Percentiles rank a stretch among this genome's conserved stretches.
These are phyloP conservation scores for Kwoniella heveanensis DNA, from an alignment of 768 basidiomycete species.

Conservation along the genomic window DNA sequence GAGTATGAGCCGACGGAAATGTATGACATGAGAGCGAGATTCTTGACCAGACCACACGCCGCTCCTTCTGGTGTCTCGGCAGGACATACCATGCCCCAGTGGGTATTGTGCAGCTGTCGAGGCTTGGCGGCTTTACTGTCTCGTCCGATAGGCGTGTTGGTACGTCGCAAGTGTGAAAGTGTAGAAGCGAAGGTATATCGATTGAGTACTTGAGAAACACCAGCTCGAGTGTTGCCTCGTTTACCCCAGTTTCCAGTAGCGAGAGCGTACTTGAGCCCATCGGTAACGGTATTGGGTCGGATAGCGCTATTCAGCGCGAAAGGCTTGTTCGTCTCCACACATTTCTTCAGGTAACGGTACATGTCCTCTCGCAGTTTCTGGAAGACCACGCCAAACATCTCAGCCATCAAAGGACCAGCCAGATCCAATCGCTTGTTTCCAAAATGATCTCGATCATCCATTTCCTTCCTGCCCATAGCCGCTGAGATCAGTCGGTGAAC, in stretches of 20 bases:
- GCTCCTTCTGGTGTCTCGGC: slow-evolving; percentile 99
- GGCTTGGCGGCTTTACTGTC: slow-evolving; percentile 99
- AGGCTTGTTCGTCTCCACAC: slow-evolving; percentile 92
- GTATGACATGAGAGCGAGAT: slow-evolving; percentile 93
- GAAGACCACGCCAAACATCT: slow-evolving; percentile 96
- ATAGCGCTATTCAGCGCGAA: slow-evolving; percentile 90
- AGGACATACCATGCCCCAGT: slow-evolving; percentile 99
- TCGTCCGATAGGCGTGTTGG: slow-evolving; percentile 95
- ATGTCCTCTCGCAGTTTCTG: slow-evolving; percentile 95
- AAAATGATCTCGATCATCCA: slow-evolving; percentile 99
- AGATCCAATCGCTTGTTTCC: slow-evolving; percentile 97
- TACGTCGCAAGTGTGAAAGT: slow-evolving; percentile 93
- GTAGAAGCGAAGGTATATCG: slow-evolving; percentile 99
- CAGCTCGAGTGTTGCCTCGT: slow-evolving; percentile 97
- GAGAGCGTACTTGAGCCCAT: slow-evolving; percentile 95
- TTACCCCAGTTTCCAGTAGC: slow-evolving; percentile 99
- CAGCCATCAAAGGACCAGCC: slow-evolving; percentile 93
- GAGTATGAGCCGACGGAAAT: slow-evolving; percentile 97
- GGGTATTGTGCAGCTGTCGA: slow-evolving; percentile 97
- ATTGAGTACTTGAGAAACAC: slow-evolving; percentile 97
- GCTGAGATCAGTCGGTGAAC: slow-evolving; percentile 92
- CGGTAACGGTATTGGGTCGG: slow-evolving; percentile 95
- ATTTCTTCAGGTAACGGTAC: slow-evolving; percentile 96
- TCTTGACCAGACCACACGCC: slow-evolving; percentile 98
- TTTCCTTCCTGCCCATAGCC: slow-evolving; percentile 86